Conservation (phyloP, 1,284 basidiomycete species). For the Kwoniella shivajii region DNA sequence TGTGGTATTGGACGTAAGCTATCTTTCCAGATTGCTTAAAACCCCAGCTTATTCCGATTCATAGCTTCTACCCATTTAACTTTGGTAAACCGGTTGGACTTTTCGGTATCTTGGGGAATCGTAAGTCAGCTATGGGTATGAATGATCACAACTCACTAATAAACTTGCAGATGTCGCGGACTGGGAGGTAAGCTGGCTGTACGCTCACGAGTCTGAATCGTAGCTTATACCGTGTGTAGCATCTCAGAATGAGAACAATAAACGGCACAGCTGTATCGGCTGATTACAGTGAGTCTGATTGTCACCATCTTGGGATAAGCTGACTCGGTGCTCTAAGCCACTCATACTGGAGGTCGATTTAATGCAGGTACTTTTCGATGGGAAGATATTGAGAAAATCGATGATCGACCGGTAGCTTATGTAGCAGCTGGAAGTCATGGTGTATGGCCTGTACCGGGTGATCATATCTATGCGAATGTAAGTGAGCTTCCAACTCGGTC, state of each 20-base stretch:
- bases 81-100: conserved; percentile 47
- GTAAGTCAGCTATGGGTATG: conserved; percentile 35
- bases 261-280: conserved; percentile 44
- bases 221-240: conserved; percentile 13
- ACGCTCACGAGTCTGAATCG: neutral
- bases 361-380: conserved; percentile 45
- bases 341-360: conserved; percentile 40
- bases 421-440: conserved; percentile 49
- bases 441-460: conserved; percentile 46
- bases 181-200: conserved; percentile 43
- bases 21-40: neutral
- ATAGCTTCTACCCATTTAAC: conserved; percentile 52
- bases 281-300: conserved; percentile 42
- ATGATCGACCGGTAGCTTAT: conserved; percentile 47
- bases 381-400: conserved; percentile 39
- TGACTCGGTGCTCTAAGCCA: conserved; percentile 18
- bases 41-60: neutral
- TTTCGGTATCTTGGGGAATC: conserved; percentile 49
- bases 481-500: neutral
- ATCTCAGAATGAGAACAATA: conserved; percentile 42
- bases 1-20: conserved; percentile 49
- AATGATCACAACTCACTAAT: neutral
- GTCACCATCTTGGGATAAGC: neutral
- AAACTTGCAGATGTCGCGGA: conserved; percentile 41
- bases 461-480: conserved; percentile 47